Conservation (phyloP, 2,329 filamentous ascomycete genomes). For the Clonostachys byssicola region DNA sequence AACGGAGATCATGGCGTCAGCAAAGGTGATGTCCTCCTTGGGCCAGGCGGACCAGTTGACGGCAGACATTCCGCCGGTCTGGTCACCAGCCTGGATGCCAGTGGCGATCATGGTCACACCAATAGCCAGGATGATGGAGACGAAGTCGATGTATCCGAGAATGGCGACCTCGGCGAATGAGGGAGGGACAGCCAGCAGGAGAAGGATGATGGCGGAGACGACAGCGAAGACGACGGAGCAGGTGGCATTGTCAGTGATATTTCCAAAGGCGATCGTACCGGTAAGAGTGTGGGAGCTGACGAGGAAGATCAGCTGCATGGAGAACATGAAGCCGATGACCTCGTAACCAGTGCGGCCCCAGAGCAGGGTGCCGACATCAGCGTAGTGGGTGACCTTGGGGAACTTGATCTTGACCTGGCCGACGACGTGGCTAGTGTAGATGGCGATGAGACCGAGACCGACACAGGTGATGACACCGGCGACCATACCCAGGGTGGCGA, state of each 20-base stretch:
- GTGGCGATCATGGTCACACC: conserved; percentile 64
- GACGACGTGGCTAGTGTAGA: conserved; percentile 42
- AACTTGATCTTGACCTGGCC: conserved; percentile 42
- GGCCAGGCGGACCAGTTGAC: conserved; percentile 41
- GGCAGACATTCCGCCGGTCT: conserved; percentile 19
- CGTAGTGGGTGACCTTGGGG: conserved; percentile 61
- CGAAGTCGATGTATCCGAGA: conserved; percentile 50
- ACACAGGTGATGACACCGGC: conserved; percentile 36
- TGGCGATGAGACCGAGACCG: conserved; percentile 38
- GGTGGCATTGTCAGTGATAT: conserved; percentile 52
- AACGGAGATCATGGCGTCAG: conserved; percentile 55
- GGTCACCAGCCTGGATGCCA: conserved; percentile 35
- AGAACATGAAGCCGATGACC: conserved; percentile 56
- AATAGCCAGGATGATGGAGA: conserved; percentile 60
- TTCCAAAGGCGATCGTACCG: conserved; percentile 65
- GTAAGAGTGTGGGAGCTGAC: conserved; percentile 68
- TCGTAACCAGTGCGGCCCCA: conserved; percentile 57
- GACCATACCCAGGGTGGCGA: conserved; percentile 51
- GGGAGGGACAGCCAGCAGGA: conserved; percentile 39
- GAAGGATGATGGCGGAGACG: conserved; percentile 39
- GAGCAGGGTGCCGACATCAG: conserved; percentile 62
- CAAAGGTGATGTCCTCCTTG: conserved; percentile 38
- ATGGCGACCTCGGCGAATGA: conserved; percentile 45
- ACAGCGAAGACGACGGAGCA: conserved; percentile 41
- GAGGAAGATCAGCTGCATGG: conserved; percentile 63